Evolutionary conservation across 805 yeast genomes (phyloP), one percentile per base, ranked within the genome.

Genomic region (Schwanniomyces occidentalis): DNA sequence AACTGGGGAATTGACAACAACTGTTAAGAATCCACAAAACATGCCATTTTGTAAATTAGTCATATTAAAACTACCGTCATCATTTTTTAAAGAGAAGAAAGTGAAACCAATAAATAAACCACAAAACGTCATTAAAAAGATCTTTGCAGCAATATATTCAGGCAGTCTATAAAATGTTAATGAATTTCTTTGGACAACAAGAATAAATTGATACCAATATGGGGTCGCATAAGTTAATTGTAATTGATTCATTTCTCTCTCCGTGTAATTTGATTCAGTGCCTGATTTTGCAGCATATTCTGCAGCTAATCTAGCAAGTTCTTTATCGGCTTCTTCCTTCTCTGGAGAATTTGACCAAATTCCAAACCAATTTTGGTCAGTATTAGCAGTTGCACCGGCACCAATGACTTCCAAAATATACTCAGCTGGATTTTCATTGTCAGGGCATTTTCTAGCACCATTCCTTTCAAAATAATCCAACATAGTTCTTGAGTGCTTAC

Each of bases 361-460:
- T 8, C 79, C 76, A 54, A 68, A 65, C 81, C 85, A 85, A 56
- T 85, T 81, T 32, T 71, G 73, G 19, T 59, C 51, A 12, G 73
- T 75, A 35, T 63, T 51, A 3, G 87, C 82, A 18, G 87, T 82
- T 3, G 91, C 88, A 53, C 87, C 90, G 21, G 91, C 90, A 41
- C 91, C 91, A 56, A 85, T 80, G 38, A 78, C 78, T 42, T 58
- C 63, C 40, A 58, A 52, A 15, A 58, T 43, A 34, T 47, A 57
- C 32, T 58, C 63, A 1, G 63, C 58, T 2, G 63, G 61, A 30
- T 55, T 56, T 28, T 80, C 80, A 35, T 20, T 29, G 8, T 57
- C 57, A 21, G 64, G 69, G 65, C 93, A 85, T 34, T 73, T 69
- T 40, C 80, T 75, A n/a, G 68, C 63, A 5, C 69, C 71, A 40